These are phyloP conservation scores for Colletotrichum brevisporum DNA, from an alignment of 2,329 filamentous ascomycete genomes.

Conservation along the genomic window DNA sequence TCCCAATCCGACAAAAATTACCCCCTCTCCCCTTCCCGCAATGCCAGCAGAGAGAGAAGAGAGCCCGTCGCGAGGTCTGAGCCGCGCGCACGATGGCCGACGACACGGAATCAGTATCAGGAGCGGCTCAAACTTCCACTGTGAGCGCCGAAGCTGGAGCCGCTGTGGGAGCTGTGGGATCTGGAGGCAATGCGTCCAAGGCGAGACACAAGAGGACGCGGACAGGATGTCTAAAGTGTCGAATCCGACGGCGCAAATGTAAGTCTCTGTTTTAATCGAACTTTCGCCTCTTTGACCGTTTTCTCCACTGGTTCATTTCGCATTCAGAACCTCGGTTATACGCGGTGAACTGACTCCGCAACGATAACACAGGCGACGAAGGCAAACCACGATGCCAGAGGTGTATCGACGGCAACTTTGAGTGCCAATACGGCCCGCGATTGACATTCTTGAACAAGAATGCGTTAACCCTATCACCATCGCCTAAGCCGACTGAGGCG, in stretches of 20 bases:
- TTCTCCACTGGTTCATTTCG: neutral
- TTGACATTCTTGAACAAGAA: conserved; percentile 65
- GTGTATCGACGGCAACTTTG: conserved; percentile 60
- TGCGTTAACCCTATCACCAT: conserved; percentile 54
- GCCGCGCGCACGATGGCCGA: conserved; percentile 29
- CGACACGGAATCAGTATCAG: conserved; percentile 27
- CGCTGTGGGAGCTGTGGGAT: neutral
- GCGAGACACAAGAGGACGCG: conserved; percentile 49
- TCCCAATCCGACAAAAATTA: conserved; percentile 41
- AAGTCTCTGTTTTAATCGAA: conserved; percentile 40
- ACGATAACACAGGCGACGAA: conserved; percentile 61
- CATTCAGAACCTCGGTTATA: neutral
- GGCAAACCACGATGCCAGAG: conserved; percentile 63
- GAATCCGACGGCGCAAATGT: conserved; percentile 64
- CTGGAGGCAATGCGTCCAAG: conserved; percentile 20
- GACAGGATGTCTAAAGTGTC: conserved; percentile 64
- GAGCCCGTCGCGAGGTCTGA: neutral
- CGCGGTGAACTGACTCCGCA: conserved; percentile 4
- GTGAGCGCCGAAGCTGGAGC: neutral
- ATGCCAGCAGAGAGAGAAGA: conserved; percentile 8
- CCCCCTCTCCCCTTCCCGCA: conserved; percentile 11
- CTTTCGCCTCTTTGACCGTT: neutral
- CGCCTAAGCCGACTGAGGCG: conserved; percentile 14
- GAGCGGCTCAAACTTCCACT: conserved; percentile 1
- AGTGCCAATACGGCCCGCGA: conserved; percentile 63